Conservation (phyloP, 805 yeast genomes). For the Metschnikowia arizonensis region DNA sequence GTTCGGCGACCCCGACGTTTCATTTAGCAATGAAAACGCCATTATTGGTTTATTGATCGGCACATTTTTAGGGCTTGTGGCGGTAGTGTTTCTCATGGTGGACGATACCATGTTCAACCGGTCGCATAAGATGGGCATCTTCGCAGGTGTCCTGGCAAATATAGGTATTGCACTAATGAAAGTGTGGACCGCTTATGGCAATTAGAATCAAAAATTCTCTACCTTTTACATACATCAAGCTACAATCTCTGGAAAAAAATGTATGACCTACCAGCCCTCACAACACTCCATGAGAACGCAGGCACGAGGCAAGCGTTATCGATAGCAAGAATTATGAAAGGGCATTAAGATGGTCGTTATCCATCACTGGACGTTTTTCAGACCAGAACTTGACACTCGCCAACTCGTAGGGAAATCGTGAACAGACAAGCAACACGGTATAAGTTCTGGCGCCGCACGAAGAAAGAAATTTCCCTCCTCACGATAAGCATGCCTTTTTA, state of each 20-base stretch:
- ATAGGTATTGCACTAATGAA: slow-evolving; percentile 60
- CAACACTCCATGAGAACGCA: slow-evolving; percentile 22
- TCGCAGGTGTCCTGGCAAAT: slow-evolving; percentile 69
- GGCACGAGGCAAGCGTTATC: slow-evolving; percentile 18
- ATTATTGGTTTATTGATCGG: slow-evolving; percentile 71
- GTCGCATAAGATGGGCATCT: slow-evolving; percentile 61
- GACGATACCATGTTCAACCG: slow-evolving; percentile 59
- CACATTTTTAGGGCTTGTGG: slow-evolving; percentile 67
- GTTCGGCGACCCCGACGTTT: background rate
- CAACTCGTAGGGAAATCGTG: slow-evolving; percentile 44
- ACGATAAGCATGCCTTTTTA: slow-evolving; percentile 1
- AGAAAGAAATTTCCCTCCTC: slow-evolving; percentile 20
- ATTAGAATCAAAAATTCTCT: no score
- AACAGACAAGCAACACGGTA: slow-evolving; percentile 52
- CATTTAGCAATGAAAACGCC: slow-evolving; percentile 52
- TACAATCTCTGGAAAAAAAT: slow-evolving; percentile 13
- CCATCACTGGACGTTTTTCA: slow-evolving; percentile 40
- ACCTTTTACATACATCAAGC: background rate
- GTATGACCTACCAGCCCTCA: slow-evolving; percentile 50
- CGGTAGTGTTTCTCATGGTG: slow-evolving; percentile 53
- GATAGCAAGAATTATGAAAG: slow-evolving; percentile 29
- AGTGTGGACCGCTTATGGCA: slow-evolving; percentile 19
- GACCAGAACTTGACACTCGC: slow-evolving; percentile 52
- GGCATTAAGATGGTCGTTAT: slow-evolving; percentile 44
- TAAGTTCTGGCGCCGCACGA: slow-evolving; percentile 51